Conservation (phyloP, 345 rosid species). For the Salix koriyanagi region DNA sequence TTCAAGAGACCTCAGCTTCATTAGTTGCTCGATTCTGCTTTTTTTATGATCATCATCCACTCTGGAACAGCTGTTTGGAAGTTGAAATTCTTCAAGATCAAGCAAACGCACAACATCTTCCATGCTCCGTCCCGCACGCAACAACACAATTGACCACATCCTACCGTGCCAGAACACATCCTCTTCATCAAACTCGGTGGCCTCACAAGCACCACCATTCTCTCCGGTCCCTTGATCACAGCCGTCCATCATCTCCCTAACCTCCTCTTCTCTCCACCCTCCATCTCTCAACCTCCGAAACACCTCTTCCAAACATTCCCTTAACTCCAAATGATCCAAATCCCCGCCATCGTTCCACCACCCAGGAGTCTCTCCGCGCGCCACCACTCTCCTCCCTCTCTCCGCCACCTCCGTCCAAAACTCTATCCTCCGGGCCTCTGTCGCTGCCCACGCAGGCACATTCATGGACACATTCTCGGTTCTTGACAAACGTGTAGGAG, state of each 20-base stretch:
- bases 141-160: slow-evolving; percentile 23
- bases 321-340: slow-evolving; percentile 15
- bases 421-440: slow-evolving; percentile 38
- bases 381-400: slow-evolving; percentile 39
- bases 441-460: slow-evolving; percentile 60
- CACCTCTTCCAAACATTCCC: slow-evolving; percentile 55
- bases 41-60: slow-evolving; percentile 8
- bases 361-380: slow-evolving; percentile 25
- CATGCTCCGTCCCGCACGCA: slow-evolving; percentile 56
- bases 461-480: slow-evolving; percentile 1
- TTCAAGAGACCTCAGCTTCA: slow-evolving; percentile 12
- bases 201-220: background rate
- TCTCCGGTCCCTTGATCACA: slow-evolving; percentile 13
- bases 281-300: slow-evolving; percentile 65
- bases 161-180: slow-evolving; percentile 28
- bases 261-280: slow-evolving; percentile 84
- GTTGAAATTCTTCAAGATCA: slow-evolving; percentile 19
- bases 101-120: slow-evolving; percentile 63
- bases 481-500: background rate
- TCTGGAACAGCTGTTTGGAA: background rate
- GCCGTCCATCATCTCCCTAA: slow-evolving; percentile 62
- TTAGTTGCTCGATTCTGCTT: background rate
- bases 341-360: slow-evolving; percentile 48
- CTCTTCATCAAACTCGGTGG: background rate
- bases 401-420: slow-evolving; percentile 83